Conservation (phyloP, 352 stramenopile genomes). For the Pythium folliculosum region DNA sequence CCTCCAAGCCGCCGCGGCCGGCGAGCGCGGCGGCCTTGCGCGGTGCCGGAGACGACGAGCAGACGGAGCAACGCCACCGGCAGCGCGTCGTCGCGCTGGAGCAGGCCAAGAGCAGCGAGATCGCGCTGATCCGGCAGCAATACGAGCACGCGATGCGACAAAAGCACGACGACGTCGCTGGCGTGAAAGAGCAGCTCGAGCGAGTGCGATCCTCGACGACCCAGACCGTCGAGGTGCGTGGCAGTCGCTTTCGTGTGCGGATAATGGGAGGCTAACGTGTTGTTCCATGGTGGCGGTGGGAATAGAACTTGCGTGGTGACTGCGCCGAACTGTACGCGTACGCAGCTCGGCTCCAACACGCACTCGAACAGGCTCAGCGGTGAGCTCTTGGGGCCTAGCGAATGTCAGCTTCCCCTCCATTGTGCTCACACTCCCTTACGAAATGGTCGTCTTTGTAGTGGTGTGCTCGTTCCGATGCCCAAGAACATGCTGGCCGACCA, state of each 20-base stretch:
- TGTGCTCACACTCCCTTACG: background rate
- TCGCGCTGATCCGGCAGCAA: conserved; percentile 72
- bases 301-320: conserved; percentile 63
- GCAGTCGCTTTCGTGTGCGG: no score
- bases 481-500: conserved; percentile 80
- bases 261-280: no score
- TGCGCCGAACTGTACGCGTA: conserved; percentile 73
- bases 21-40: background rate
- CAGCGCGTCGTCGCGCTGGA: conserved; percentile 59
- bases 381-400: conserved; percentile 1
- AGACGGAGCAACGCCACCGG: conserved; percentile 36
- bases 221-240: conserved; percentile 47
- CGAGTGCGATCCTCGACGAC: conserved; percentile 39
- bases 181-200: conserved; percentile 37
- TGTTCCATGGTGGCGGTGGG: background rate
- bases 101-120: conserved; percentile 65
- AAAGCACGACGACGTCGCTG: conserved; percentile 47
- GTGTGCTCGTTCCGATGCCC: conserved; percentile 29
- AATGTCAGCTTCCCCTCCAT: background rate
- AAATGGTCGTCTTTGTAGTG: conserved; percentile 7
- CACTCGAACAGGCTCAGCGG: conserved; percentile 30
- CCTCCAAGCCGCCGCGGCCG: conserved; percentile 20
- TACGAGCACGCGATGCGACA: conserved; percentile 68
- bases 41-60: conserved; percentile 16
- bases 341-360: conserved; percentile 40